Evolutionary conservation across 192 early-diverging fungal species (phyloP), one percentile per base, ranked within the genome.

Genomic region (Rhizophagus sp.): DNA sequence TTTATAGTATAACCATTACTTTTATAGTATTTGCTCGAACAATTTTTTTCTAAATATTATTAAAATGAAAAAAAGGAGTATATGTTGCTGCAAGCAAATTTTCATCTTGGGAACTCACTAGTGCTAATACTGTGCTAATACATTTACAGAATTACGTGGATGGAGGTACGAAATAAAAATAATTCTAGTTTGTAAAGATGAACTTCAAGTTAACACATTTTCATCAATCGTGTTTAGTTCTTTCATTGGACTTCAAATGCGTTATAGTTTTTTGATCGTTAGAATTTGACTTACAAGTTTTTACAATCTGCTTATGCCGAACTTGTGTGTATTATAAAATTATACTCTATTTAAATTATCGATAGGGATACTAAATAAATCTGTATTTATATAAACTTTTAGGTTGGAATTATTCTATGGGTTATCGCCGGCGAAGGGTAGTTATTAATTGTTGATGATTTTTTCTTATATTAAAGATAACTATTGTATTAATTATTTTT

Each of bases 231-330:
- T 8, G 8, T 25, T 82, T 34, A 79, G 81, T 4, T 75, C 72
- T 85, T n/a, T n/a, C n/a, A n/a, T n/a, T n/a, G n/a, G n/a, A n/a
- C n/a, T n/a, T 44, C 81, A 82, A 34, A 82, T 81, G 2, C 79
- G 73, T 0, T 82, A 82, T 62, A 85, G 81, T 52, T 34, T 85
- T 1, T 68, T 79, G 84, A 1, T 81, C 81, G 0, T 82, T 85
- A 12, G 84, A 85, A 41, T 79, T 80, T n/a, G 81, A 82, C n/a
- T 70, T 85, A 39, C n/a, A n/a, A n/a, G n/a, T n/a, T n/a, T n/a
- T n/a, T n/a, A n/a, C 84, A 85, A n/a, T 81, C 84, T 15, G 81
- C 81, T 77, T 79, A 80, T 30, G 79, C 27, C 27, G 27, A 30
- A 30, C 27, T 30, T 30, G 27, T 30, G 27, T 30, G 27, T 30